Conservation (phyloP, 1,284 basidiomycete genomes). For the Marasmius fiardii region DNA sequence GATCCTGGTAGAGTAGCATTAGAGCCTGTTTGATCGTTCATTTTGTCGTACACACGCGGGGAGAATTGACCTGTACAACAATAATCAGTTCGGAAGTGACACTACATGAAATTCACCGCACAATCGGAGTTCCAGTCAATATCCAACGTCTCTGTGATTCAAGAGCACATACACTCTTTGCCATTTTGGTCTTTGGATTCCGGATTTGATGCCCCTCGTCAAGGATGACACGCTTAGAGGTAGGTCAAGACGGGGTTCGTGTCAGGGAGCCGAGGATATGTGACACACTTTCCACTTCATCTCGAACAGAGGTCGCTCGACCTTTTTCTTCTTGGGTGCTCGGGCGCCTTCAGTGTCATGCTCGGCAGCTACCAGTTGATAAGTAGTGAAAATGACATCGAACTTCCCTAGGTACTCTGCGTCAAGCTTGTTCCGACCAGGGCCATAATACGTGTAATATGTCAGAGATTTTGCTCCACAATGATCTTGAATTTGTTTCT, state of each 20-base stretch:
- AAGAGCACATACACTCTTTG: conserved; percentile 66
- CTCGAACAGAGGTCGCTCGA: conserved; percentile 54
- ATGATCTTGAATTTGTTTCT: conserved; percentile 83
- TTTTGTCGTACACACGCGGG: conserved; percentile 38
- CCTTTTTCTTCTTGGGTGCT: conserved; percentile 56
- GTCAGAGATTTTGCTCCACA: conserved; percentile 54
- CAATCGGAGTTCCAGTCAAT: conserved; percentile 84
- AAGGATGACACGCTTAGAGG: conserved; percentile 65
- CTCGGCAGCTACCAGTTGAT: conserved; percentile 68
- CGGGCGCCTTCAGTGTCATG: conserved; percentile 30
- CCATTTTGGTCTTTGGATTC: conserved; percentile 84
- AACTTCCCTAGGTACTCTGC: conserved; percentile 59
- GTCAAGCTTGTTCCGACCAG: conserved; percentile 52
- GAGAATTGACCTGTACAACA: conserved; percentile 70
- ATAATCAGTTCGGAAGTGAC: conserved; percentile 9
- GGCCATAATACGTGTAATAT: conserved; percentile 69
- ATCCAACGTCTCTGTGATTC: conserved; percentile 78
- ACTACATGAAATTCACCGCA: conserved; percentile 31
- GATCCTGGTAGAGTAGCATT: conserved; percentile 47
- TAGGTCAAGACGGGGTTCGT: not conserved
- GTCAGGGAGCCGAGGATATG: not conserved
- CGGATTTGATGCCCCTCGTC: conserved; percentile 89
- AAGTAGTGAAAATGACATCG: conserved; percentile 90
- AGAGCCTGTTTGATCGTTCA: not conserved
- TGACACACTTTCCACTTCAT: conserved; percentile 74